Percentiles rank a stretch among this genome's conserved stretches.
Evolutionary conservation across 805 yeast species (phyloP).

Genomic region (Tetrapisispora pingtungensis): DNA sequence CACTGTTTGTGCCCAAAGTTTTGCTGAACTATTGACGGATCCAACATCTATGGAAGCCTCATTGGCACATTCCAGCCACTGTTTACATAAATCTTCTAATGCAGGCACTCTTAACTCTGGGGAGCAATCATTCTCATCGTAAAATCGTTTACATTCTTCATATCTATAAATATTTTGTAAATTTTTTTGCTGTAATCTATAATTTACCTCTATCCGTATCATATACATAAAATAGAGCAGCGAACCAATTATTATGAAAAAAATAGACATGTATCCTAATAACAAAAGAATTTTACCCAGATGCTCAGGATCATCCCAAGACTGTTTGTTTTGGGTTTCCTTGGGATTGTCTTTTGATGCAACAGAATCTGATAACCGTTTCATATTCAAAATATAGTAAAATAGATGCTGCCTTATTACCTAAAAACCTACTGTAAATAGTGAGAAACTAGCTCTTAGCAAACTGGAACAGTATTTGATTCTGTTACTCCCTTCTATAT

Average conservation of each 20-base stretch:
- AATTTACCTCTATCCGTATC: slow-evolving; percentile 58
- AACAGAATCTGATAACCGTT: neutral
- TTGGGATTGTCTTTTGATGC: neutral
- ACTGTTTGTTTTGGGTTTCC: neutral
- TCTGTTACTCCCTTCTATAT: no score
- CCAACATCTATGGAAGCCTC: neutral
- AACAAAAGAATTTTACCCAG: slow-evolving; percentile 45
- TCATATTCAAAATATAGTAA: neutral
- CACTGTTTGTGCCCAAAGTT: slow-evolving; percentile 68
- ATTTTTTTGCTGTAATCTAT: slow-evolving; percentile 54
- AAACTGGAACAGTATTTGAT: no score
- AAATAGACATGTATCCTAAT: slow-evolving; percentile 43
- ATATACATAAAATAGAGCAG: slow-evolving; percentile 43
- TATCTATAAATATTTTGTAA: slow-evolving; percentile 52
- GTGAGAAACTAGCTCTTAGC: no score
- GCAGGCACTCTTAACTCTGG: slow-evolving; percentile 62
- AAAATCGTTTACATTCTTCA: slow-evolving; percentile 57
- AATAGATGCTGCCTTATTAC: no score
- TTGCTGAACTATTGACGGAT: slow-evolving; percentile 34
- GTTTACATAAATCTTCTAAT: slow-evolving; percentile 54
- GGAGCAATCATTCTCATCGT: slow-evolving; percentile 61
- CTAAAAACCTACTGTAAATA: no score
- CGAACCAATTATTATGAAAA: slow-evolving; percentile 42
- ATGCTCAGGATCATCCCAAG: slow-evolving; percentile 6
- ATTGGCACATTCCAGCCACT: slow-evolving; percentile 72